Conservation (phyloP, 345 rosid species). For the Isatis tinctoria region DNA sequence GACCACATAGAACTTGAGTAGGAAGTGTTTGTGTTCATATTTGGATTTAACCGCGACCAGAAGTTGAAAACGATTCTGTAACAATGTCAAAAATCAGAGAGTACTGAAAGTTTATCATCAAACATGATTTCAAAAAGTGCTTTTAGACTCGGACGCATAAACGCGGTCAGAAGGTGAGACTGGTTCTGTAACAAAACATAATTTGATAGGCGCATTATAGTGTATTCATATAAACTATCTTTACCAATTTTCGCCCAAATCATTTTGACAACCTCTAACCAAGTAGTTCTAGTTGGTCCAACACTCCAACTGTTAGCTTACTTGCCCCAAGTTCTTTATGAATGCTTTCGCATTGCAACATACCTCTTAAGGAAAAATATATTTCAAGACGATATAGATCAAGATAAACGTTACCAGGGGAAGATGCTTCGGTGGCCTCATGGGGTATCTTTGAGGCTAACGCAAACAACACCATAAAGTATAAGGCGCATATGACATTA, state of each 20-base stretch:
- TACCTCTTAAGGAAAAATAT: neutral
- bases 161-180: no score
- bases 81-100: neutral
- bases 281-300: neutral
- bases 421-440: constrained; percentile 46
- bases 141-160: no score
- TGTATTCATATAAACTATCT: no score
- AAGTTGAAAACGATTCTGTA: neutral
- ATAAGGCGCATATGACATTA: constrained; percentile 64
- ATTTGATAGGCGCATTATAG: neutral
- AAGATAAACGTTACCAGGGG: constrained; percentile 34
- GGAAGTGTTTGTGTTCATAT: neutral
- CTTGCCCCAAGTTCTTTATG: neutral
- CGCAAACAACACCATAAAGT: constrained; percentile 64
- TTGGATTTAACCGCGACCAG: neutral
- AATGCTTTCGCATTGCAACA: neutral
- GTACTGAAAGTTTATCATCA: neutral
- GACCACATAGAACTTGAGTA: neutral
- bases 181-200: neutral
- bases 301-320: no score
- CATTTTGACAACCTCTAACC: neutral
- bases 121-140: no score
- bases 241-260: neutral
- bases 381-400: neutral
- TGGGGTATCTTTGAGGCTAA: constrained; percentile 65